Evolutionary conservation across 345 rosid species (phyloP).

Genomic region (Eucalyptus shirleyi): DNA sequence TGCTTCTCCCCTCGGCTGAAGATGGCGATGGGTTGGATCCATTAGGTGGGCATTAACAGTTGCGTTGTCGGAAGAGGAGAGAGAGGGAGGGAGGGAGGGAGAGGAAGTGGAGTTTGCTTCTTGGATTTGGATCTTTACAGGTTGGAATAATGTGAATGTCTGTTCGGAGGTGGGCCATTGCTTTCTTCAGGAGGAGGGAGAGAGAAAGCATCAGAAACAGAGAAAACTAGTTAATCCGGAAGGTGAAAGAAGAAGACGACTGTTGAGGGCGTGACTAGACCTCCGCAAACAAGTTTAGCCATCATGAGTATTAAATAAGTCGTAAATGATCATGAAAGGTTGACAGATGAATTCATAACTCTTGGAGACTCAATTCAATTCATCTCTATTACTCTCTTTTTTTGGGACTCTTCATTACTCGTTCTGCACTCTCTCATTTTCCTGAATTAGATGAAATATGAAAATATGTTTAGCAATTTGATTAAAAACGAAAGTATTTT

Average conservation of each 20-base stretch:
- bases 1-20: not conserved
- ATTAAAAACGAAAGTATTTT: not conserved
- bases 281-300: not conserved
- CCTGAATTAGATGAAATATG: too few relatives aligned
- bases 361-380: too few relatives aligned
- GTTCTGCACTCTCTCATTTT: too few relatives aligned
- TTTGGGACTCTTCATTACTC: not conserved
- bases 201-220: not conserved
- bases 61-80: not conserved
- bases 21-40: not conserved
- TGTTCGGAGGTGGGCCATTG: not conserved
- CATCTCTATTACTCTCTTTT: not conserved
- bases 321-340: not conserved
- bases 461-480: not conserved
- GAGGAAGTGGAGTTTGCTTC: fast-evolving
- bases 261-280: not conserved
- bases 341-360: not conserved
- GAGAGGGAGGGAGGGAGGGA: not conserved
- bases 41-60: not conserved
- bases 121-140: not conserved
- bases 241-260: not conserved
- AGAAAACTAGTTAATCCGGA: not conserved
- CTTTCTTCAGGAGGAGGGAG: not conserved
- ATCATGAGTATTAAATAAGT: not conserved
- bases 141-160: not conserved